A percentile compares a stretch with the other conserved stretches of the same genome.
Evolutionary conservation across 1,284 basidiomycete species (phyloP).

Genomic region (Trichosporon sp.): DNA sequence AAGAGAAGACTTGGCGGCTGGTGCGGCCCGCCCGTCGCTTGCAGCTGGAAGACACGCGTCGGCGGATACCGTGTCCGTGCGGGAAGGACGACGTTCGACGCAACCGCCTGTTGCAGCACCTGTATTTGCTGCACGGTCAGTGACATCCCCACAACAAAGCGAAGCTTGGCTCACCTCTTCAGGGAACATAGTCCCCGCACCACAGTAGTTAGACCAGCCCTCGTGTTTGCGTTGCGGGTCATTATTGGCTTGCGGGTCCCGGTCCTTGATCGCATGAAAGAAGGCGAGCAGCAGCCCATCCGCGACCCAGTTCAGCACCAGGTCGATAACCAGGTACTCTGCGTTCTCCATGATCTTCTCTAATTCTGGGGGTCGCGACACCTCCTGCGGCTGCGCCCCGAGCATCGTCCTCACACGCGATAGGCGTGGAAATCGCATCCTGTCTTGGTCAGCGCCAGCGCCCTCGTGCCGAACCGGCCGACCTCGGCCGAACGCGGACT

Average conservation of each 20-base stretch:
- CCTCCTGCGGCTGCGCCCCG: slow-evolving; percentile 54
- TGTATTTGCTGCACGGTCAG: slow-evolving; percentile 40
- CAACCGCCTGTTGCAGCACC: slow-evolving; percentile 42
- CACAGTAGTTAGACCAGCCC: slow-evolving; percentile 93
- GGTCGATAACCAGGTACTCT: slow-evolving; percentile 83
- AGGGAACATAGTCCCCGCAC: slow-evolving; percentile 62
- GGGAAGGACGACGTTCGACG: slow-evolving; percentile 35
- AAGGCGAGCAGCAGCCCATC: slow-evolving; percentile 90
- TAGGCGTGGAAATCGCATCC: slow-evolving; percentile 60
- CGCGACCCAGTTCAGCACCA: slow-evolving; percentile 90
- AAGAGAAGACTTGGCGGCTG: slow-evolving; percentile 63
- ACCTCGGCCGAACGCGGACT: background rate
- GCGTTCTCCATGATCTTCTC: slow-evolving; percentile 71
- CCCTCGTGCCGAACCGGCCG: background rate
- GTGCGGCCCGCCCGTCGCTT: slow-evolving; percentile 35
- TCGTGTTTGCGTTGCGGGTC: slow-evolving; percentile 71
- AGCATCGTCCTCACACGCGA: slow-evolving; percentile 58
- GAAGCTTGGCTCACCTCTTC: slow-evolving; percentile 50
- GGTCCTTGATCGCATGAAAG: slow-evolving; percentile 76
- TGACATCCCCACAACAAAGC: slow-evolving; percentile 32
- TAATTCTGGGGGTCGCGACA: slow-evolving; percentile 59
- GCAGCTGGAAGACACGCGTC: slow-evolving; percentile 55
- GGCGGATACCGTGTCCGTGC: slow-evolving; percentile 44
- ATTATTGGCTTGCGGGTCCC: slow-evolving; percentile 70
- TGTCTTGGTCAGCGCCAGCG: slow-evolving; percentile 34